Conservation (phyloP, 768 basidiomycete genomes). For the Suillus decipiens region DNA sequence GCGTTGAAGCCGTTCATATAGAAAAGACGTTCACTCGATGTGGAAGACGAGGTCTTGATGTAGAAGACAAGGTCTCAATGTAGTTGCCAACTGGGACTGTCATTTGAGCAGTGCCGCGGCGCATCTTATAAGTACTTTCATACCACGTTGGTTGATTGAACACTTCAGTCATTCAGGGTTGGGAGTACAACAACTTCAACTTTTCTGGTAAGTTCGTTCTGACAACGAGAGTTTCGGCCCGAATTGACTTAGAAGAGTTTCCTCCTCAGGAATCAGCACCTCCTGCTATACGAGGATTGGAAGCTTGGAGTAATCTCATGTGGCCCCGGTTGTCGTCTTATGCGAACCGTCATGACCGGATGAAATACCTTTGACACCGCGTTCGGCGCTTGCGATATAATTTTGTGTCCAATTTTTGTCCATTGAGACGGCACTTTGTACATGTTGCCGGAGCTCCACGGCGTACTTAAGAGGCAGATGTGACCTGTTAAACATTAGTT, state of each 20-base stretch:
- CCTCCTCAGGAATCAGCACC: too few relatives aligned
- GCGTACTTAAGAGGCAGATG: too few relatives aligned
- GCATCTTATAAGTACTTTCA: not conserved
- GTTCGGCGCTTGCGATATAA: not conserved
- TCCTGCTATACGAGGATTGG: not conserved
- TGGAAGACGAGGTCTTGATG: not conserved
- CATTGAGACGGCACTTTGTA: too few relatives aligned
- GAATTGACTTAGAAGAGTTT: not conserved
- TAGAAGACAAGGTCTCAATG: not conserved
- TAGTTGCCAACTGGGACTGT: not conserved
- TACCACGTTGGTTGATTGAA: not conserved
- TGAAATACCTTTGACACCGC: too few relatives aligned
- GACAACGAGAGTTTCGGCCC: conserved; percentile 2
- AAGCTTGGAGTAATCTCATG: not conserved
- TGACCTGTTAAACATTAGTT: not conserved
- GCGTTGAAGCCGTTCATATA: not conserved
- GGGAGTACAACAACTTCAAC: not conserved
- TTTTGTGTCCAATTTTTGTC: too few relatives aligned
- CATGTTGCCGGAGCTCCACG: too few relatives aligned
- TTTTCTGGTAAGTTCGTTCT: not conserved
- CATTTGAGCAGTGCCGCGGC: not conserved
- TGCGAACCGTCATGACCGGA: not conserved
- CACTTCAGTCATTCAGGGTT: not conserved
- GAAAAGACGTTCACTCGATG: too few relatives aligned
- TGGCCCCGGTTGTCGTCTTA: not conserved